phyloP scores from a whole-genome alignment of 768 basidiomycete genomes.

The Russula abietina region DNA sequence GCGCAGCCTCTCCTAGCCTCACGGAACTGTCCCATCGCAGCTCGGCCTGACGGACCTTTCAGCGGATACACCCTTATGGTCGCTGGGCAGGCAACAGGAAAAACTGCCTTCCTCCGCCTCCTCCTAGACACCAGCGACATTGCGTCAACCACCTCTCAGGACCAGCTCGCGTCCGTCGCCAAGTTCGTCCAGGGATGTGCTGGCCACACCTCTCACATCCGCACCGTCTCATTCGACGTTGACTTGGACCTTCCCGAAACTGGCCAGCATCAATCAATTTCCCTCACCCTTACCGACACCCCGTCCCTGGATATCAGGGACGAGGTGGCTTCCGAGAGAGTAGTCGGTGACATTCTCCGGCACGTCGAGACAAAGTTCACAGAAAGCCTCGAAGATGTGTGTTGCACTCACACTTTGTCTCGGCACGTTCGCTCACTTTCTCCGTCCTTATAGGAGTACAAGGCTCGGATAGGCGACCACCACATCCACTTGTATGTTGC shows the following conservation, averaged over 20 bases:
- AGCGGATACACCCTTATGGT: conserved; percentile 66
- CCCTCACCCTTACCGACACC: conserved; percentile 73
- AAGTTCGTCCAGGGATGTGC: conserved; percentile 74
- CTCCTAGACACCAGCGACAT: conserved; percentile 76
- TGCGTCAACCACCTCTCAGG: conserved; percentile 54
- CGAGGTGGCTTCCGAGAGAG: conserved; percentile 55
- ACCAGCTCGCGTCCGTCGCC: conserved; percentile 74
- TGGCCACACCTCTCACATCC: conserved; percentile 66
- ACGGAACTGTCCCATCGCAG: conserved; percentile 29
- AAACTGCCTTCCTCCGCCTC: conserved; percentile 82
- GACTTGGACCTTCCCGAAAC: conserved; percentile 48
- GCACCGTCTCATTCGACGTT: conserved; percentile 66
- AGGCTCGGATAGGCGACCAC: conserved; percentile 61
- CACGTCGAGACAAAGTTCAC: conserved; percentile 68
- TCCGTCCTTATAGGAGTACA: conserved; percentile 52
- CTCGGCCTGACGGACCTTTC: conserved; percentile 33
- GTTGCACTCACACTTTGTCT: conserved; percentile 32
- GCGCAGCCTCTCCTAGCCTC: conserved; percentile 28
- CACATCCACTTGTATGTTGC: conserved; percentile 71
- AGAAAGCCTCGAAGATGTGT: conserved; percentile 73
- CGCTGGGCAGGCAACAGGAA: conserved; percentile 76
- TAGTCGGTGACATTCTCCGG: conserved; percentile 59
- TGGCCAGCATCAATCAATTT: conserved; percentile 44
- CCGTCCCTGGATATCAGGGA: conserved; percentile 74
- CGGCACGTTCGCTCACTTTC: conserved; percentile 21